phyloP scores from a whole-genome alignment of 805 yeast species.

The Yarrowia bubula region DNA sequence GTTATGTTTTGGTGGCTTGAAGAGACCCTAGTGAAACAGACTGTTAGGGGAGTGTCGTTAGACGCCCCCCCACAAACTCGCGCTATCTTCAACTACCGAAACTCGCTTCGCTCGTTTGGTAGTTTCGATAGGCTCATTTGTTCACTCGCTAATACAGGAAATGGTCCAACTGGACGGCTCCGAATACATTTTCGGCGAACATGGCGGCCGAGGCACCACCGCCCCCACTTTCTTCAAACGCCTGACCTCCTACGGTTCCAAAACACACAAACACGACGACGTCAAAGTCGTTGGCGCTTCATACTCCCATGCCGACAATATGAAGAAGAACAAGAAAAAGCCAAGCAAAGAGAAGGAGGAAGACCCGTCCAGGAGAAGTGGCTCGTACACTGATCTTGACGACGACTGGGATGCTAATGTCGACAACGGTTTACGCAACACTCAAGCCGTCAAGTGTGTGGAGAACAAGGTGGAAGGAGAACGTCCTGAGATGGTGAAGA shows the following conservation, averaged over 20 bases:
- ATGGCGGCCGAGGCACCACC: slow-evolving; percentile 65
- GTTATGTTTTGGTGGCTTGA: no score
- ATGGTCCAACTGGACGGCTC: slow-evolving; percentile 42
- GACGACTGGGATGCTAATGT: slow-evolving; percentile 92
- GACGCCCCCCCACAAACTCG: no score
- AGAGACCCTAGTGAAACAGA: no score
- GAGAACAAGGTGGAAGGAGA: slow-evolving; percentile 30
- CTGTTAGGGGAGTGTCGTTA: no score
- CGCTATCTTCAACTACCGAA: no score
- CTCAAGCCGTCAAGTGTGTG: slow-evolving; percentile 28
- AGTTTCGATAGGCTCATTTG: no score
- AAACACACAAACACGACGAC: slow-evolving; percentile 21
- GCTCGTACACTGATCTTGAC: slow-evolving; percentile 65
- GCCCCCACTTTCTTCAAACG: slow-evolving; percentile 51
- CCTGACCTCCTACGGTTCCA: slow-evolving; percentile 34
- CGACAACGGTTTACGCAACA: slow-evolving; percentile 38
- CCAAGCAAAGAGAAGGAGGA: slow-evolving; percentile 23
- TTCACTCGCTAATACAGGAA: slow-evolving; percentile 37
- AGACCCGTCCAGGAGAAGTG: background rate
- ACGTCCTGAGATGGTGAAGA: slow-evolving; percentile 9
- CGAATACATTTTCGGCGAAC: slow-evolving; percentile 66
- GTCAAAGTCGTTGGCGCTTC: slow-evolving; percentile 20
- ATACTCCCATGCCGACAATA: background rate
- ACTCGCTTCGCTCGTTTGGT: no score
- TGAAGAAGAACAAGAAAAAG: slow-evolving; percentile 13